Evolutionary conservation across 192 early-diverging fungal genomes (phyloP), one percentile per base, ranked within the genome.

Genomic region (Mortierella alpina): DNA sequence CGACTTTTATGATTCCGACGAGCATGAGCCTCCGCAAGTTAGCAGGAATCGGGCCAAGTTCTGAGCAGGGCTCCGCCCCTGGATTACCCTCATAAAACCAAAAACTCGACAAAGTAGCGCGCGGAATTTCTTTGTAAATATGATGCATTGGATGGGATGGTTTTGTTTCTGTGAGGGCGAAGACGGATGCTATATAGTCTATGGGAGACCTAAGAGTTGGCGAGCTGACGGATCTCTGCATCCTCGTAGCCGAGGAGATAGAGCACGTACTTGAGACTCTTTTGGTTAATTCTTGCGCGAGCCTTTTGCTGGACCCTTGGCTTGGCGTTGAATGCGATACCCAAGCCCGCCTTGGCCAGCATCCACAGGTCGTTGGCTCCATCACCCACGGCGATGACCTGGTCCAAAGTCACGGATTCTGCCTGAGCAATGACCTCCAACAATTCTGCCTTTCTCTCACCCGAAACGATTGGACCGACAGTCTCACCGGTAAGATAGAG

Each of bases 291-390:
- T 70, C 97, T 84, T 1, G 95, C 90, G 31, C 88, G 83, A 0
- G 96, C 95, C 86, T 93, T 86, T 82, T 96, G 86, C 75, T 99
- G 98, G 4, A 99, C 98, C n/a, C 91, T 87, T 15, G 97, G 97
- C 71, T 99, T 99, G 15, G 98, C 98, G 67, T 98, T 98, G 82
- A 96, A 99, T 0, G 98, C 98, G 69, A 99, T 96, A 1, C 98
- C 98, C 8, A 98, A 83, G 51, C 98, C 97, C 56, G 96, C 93
- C 62, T 93, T 95, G 23, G 87, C 93, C 51, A 99, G 82, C 98
- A 99, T 99, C 81, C 90, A 88, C 70, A 99, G 82, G 83, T 99
- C 98, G 72, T 99, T 99, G 31, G 98, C 98, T 40, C 98, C 98
- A 82, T 99, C 98, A 42, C 98, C 98, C 1, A 99, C 94, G 12